Evolutionary conservation across 1,284 basidiomycete genomes (phyloP).

Genomic region (Pascua sp.): DNA sequence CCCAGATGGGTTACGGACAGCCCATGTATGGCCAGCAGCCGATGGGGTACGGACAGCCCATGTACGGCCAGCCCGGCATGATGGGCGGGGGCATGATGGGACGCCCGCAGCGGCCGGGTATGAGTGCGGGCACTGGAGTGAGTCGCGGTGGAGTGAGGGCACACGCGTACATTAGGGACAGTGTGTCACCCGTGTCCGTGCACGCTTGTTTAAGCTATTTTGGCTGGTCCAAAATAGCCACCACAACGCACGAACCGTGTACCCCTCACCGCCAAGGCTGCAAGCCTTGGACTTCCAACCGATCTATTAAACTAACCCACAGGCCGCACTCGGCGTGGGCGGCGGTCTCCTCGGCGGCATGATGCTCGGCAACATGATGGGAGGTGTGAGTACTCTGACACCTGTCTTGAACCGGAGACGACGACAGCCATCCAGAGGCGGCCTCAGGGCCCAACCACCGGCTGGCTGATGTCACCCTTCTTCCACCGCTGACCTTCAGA

Average conservation of each 20-base stretch:
- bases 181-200: too few relatives aligned
- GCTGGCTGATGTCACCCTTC: too few relatives aligned
- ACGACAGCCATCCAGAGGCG: too few relatives aligned
- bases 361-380: slow-evolving; percentile 45
- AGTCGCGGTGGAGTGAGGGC: slow-evolving; percentile 6
- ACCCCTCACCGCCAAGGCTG: too few relatives aligned
- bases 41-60: slow-evolving; percentile 17
- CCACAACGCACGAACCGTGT: too few relatives aligned
- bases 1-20: slow-evolving; percentile 17
- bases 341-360: slow-evolving; percentile 48
- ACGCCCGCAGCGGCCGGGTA: slow-evolving; percentile 27
- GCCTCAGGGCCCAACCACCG: too few relatives aligned
- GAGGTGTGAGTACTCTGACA: slow-evolving; percentile 26
- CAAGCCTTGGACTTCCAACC: too few relatives aligned
- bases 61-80: slow-evolving; percentile 13
- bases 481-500: slow-evolving; percentile 1
- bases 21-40: slow-evolving; percentile 8
- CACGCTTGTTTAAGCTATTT: too few relatives aligned
- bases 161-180: too few relatives aligned
- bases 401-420: too few relatives aligned
- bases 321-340: slow-evolving; percentile 39
- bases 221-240: too few relatives aligned
- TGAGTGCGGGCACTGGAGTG: slow-evolving; percentile 39
- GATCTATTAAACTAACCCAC: background rate
- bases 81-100: slow-evolving; percentile 17